Evolutionary conservation across 2,329 filamentous ascomycete genomes (phyloP).

Genomic region (Fusarium coicis): DNA sequence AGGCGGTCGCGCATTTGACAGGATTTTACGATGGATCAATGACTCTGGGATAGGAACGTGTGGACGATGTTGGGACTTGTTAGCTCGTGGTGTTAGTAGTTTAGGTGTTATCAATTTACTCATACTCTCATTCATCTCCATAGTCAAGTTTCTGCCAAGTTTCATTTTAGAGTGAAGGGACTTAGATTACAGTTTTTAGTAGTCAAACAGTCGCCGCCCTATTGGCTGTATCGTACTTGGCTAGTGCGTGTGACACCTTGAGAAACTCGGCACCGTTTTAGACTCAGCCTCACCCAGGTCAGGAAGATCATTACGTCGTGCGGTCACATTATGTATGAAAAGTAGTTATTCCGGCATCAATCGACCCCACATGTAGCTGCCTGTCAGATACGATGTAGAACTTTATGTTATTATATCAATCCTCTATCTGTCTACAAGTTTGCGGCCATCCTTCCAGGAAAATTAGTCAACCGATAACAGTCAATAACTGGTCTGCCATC

Average conservation of each 20-base stretch:
- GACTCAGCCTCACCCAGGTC: background rate
- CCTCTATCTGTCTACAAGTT: background rate
- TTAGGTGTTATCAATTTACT: background rate
- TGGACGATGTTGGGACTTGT: background rate
- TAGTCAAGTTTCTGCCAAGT: background rate
- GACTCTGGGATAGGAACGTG: background rate
- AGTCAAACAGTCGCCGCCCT: background rate
- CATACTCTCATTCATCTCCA: background rate
- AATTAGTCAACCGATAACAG: constrained; percentile 38
- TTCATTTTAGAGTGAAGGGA: background rate
- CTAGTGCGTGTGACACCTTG: background rate
- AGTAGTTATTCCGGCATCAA: background rate
- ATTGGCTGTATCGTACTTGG: background rate
- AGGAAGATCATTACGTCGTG: background rate
- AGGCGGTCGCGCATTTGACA: constrained; percentile 25
- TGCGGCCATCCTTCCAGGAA: constrained; percentile 16
- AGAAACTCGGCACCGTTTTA: background rate
- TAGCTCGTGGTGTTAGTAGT: background rate
- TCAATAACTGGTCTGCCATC: constrained; percentile 33
- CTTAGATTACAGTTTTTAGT: background rate
- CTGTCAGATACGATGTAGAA: background rate
- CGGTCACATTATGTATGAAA: background rate
- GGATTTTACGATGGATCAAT: background rate
- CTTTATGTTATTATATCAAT: background rate
- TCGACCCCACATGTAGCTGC: background rate